Conservation (phyloP, 2,329 filamentous ascomycete genomes). For the Geoglossum cookeanum region DNA sequence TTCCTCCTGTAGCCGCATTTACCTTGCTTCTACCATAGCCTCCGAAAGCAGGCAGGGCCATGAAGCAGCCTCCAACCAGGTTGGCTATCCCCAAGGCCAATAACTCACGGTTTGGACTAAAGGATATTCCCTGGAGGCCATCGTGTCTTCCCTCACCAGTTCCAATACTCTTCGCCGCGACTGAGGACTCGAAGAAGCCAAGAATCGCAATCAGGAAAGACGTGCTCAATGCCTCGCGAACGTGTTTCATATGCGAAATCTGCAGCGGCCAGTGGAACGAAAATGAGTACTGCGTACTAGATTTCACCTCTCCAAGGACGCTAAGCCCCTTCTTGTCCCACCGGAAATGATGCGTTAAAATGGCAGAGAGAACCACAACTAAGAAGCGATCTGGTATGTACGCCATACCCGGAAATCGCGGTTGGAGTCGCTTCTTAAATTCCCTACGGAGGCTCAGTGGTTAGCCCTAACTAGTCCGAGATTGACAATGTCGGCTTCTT, state of each 20-base stretch:
- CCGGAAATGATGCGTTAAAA: conserved; percentile 54
- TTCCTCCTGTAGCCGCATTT: conserved; percentile 78
- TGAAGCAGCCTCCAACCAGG: conserved; percentile 77
- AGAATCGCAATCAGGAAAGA: conserved; percentile 85
- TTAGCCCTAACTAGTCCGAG: background rate
- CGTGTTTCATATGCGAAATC: conserved; percentile 55
- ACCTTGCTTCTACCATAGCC: conserved; percentile 94
- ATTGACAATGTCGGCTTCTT: conserved; percentile 15
- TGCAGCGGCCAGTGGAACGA: conserved; percentile 75
- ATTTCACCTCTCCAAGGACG: conserved; percentile 65
- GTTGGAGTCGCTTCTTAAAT: conserved; percentile 62
- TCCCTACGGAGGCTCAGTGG: conserved; percentile 32
- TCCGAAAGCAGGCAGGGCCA: conserved; percentile 82
- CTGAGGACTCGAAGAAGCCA: conserved; percentile 96
- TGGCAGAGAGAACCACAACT: conserved; percentile 67
- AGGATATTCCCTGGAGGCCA: conserved; percentile 56
- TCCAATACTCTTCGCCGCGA: conserved; percentile 81
- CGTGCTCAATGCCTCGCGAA: conserved; percentile 72
- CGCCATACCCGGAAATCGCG: conserved; percentile 58
- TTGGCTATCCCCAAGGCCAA: conserved; percentile 84
- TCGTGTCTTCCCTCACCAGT: conserved; percentile 33
- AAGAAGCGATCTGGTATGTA: conserved; percentile 85
- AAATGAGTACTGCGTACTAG: conserved; percentile 51
- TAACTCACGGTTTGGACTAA: conserved; percentile 84
- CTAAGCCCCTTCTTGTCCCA: conserved; percentile 71